Base-by-base conservation (phyloP, 192 early-diverging fungal genomes). In the Spizellomyces punctatus region DNA sequence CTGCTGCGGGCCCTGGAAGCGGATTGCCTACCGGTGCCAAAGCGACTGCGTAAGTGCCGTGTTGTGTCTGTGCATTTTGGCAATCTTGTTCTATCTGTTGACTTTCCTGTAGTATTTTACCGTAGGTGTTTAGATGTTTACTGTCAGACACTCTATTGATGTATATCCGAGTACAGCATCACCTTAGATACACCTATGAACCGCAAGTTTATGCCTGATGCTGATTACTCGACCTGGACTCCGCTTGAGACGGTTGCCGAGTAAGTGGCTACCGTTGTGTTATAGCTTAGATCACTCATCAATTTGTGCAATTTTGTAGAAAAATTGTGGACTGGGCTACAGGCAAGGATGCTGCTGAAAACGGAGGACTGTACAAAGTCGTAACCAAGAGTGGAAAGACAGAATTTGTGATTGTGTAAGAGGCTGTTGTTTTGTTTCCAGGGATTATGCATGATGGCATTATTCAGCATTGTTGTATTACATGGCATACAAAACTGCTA, bases 161-260 rank as follows among this genome's bases (percentile, higher is more conserved):
- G 27, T 36, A 36, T 36, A 36, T 36, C 27, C 27, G 27, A 36
- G 17, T 17, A 19, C 16, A 77, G 69, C 10, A 78, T 89, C 0
- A 95, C 89, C 2, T 80, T 99, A 49, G 96, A 99, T 68, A 99
- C 96, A 0, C 91, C 93, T 14, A 90, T 84, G 78, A 97, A 97
- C 85, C 87, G 96, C 63, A 86, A 91, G 64, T 90, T 79, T 64
- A 95, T 94, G 90, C 89, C 93, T 9, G 73, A 82, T 62, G 93
- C 95, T 14, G 95, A 97, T 75, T 84, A 86, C 56, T 86, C 89
- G 10, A 83, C 85, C 8, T 96, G 94, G 94, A 97, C 95, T 16
- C 92, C 95, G 9, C 84, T 94, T 22, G 78, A 76, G 43, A 83
- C 78, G 16, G 81, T 97, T 61, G 89, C 93, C 12, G 73, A 85